Evolutionary conservation across 2,329 filamentous ascomycete species (phyloP).

Genomic region (Ramichloridium luteum): DNA sequence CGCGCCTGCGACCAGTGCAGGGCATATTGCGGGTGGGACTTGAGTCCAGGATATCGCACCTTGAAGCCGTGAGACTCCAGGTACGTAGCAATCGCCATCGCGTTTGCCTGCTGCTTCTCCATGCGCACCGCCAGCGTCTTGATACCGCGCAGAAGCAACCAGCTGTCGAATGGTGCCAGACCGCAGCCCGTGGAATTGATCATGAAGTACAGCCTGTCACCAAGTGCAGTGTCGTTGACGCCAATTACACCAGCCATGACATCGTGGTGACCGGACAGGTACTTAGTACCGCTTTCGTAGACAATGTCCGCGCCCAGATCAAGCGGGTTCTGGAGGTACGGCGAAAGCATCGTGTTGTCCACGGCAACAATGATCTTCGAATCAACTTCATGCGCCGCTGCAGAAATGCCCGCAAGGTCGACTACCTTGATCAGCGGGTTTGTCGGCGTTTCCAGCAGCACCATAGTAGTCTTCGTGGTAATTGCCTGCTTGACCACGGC

Average conservation of each 20-base stretch:
- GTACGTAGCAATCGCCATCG: slow-evolving; percentile 81
- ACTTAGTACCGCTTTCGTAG: slow-evolving; percentile 97
- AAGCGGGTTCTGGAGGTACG: slow-evolving; percentile 83
- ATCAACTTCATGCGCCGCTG: slow-evolving; percentile 64
- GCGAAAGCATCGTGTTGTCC: slow-evolving; percentile 98
- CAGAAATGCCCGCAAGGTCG: slow-evolving; percentile 72
- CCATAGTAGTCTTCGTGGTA: slow-evolving; percentile 78
- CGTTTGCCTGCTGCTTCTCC: slow-evolving; percentile 95
- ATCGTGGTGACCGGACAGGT: slow-evolving; percentile 94
- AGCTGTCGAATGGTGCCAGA: slow-evolving; percentile 87
- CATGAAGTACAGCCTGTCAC: slow-evolving; percentile 86
- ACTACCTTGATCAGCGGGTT: slow-evolving; percentile 98
- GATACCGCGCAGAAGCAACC: slow-evolving; percentile 85
- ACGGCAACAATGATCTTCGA: slow-evolving; percentile 73
- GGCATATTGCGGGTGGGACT: slow-evolving; percentile 91
- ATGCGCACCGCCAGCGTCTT: slow-evolving; percentile 96
- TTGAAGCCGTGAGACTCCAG: slow-evolving; percentile 85
- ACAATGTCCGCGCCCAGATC: slow-evolving; percentile 91
- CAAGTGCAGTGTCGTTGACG: slow-evolving; percentile 68
- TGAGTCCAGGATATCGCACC: slow-evolving; percentile 86
- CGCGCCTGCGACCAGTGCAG: slow-evolving; percentile 92
- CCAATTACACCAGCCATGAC: slow-evolving; percentile 97
- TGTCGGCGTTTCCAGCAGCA: slow-evolving; percentile 88
- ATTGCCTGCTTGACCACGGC: slow-evolving; percentile 58
- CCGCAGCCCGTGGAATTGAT: slow-evolving; percentile 96